Conservation (phyloP, 202 grass and related monocot genomes). For the Elaeis oleifera region DNA sequence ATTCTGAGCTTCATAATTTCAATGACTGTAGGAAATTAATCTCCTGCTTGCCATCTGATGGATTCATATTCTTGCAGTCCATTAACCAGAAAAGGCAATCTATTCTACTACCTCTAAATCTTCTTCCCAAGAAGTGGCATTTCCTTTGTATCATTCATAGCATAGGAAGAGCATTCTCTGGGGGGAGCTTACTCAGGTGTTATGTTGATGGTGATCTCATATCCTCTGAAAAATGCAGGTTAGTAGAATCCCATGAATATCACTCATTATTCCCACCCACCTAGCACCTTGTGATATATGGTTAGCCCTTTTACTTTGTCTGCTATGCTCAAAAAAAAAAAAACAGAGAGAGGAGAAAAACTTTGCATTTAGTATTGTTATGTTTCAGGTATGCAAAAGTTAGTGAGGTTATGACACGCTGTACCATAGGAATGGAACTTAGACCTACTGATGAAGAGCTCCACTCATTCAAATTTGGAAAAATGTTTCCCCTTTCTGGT, state of each 20-base stretch:
- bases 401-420: conserved; percentile 74
- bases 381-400: conserved; percentile 87
- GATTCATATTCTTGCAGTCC: conserved; percentile 40
- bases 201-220: conserved; percentile 81
- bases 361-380: neutral
- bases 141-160: conserved; percentile 92
- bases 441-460: conserved; percentile 81
- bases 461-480: conserved; percentile 59
- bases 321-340: too few relatives aligned
- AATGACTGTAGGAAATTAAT: too few relatives aligned
- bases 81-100: conserved; percentile 88
- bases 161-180: conserved; percentile 90
- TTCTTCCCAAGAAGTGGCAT: conserved; percentile 80
- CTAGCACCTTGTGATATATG: conserved; percentile 1
- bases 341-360: too few relatives aligned
- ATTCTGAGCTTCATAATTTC: too few relatives aligned
- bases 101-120: conserved; percentile 63
- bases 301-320: neutral
- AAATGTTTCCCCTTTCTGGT: conserved; percentile 63
- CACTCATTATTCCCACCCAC: neutral
- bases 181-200: conserved; percentile 79
- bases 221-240: conserved; percentile 94
- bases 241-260: conserved; percentile 2
- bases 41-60: too few relatives aligned
- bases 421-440: conserved; percentile 76